A percentile compares a stretch with the other conserved stretches of the same genome.
Conservation (phyloP, 768 basidiomycete genomes). For the Mycena venus region DNA sequence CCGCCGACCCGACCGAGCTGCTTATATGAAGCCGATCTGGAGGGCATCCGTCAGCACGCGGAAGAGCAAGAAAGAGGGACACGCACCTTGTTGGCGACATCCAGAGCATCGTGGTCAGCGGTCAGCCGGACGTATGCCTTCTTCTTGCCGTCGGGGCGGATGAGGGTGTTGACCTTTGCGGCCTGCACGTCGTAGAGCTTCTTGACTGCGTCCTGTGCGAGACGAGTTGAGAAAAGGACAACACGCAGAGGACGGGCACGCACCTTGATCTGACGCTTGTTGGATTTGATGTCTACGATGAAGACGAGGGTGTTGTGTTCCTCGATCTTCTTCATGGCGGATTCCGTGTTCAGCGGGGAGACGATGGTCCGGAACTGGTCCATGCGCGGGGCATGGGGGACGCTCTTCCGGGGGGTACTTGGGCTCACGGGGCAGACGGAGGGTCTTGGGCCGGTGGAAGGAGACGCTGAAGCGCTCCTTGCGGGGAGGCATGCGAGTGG, state of each 20-base stretch:
- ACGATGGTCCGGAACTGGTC: slow-evolving; percentile 97
- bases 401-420: slow-evolving; percentile 96
- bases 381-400: slow-evolving; percentile 94
- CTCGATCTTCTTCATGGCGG: slow-evolving; percentile 99
- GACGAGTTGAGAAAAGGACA: background rate
- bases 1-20: background rate
- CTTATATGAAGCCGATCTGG: slow-evolving; percentile 2
- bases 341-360: slow-evolving; percentile 93
- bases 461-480: slow-evolving; percentile 89
- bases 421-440: slow-evolving; percentile 85
- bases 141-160: slow-evolving; percentile 99
- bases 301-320: slow-evolving; percentile 99
- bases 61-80: background rate
- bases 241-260: background rate
- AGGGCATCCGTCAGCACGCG: background rate
- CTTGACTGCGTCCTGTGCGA: slow-evolving; percentile 87
- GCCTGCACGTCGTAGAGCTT: slow-evolving; percentile 98
- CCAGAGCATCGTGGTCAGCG: slow-evolving; percentile 95
- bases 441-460: slow-evolving; percentile 97
- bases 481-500: slow-evolving; percentile 78
- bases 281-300: slow-evolving; percentile 93
- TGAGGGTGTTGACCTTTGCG: slow-evolving; percentile 97
- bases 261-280: slow-evolving; percentile 96
- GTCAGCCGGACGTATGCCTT: slow-evolving; percentile 98
- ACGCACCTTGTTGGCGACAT: slow-evolving; percentile 95